Percentiles rank a stretch among this genome's conserved stretches.
Evolutionary conservation across 768 basidiomycete species (phyloP).

Genomic region (Boletus pseudopeckii): DNA sequence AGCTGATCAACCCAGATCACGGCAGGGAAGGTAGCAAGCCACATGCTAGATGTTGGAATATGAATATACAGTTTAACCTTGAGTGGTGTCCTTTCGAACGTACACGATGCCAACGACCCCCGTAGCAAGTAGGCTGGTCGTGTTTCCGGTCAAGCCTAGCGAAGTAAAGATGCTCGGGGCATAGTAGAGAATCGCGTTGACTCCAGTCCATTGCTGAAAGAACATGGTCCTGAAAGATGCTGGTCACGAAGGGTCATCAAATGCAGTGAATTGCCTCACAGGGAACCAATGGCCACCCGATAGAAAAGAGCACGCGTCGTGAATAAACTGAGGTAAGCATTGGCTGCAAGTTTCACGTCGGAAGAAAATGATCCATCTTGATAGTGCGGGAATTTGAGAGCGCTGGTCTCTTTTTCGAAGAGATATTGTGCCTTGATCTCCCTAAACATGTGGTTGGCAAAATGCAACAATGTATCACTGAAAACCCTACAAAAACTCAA

Average conservation of each 20-base stretch:
- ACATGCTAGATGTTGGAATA: constrained; percentile 47
- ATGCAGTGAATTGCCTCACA: constrained; percentile 33
- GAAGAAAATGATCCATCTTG: constrained; percentile 60
- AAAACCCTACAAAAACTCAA: constrained; percentile 64
- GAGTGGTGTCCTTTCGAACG: constrained; percentile 18
- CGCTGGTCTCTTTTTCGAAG: constrained; percentile 65
- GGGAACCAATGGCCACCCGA: constrained; percentile 58
- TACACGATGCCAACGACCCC: constrained; percentile 81
- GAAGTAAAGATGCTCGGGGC: constrained; percentile 65
- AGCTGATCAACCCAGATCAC: constrained; percentile 78
- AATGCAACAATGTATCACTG: background rate
- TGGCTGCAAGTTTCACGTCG: constrained; percentile 57
- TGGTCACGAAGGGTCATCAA: constrained; percentile 1
- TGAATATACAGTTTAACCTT: background rate
- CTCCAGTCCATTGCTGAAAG: constrained; percentile 83
- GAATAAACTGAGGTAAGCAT: constrained; percentile 61
- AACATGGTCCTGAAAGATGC: constrained; percentile 53
- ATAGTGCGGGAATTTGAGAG: constrained; percentile 54
- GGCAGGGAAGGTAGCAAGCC: constrained; percentile 74
- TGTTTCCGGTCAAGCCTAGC: constrained; percentile 60
- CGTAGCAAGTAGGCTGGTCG: constrained; percentile 54
- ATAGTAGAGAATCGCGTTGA: constrained; percentile 76
- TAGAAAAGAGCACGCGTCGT: constrained; percentile 52
- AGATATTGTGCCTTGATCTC: constrained; percentile 74
- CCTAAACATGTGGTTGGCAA: constrained; percentile 27